phyloP scores from a whole-genome alignment of 371 early-diverging fungal genomes.

The Lichtheimia hyalospora region DNA sequence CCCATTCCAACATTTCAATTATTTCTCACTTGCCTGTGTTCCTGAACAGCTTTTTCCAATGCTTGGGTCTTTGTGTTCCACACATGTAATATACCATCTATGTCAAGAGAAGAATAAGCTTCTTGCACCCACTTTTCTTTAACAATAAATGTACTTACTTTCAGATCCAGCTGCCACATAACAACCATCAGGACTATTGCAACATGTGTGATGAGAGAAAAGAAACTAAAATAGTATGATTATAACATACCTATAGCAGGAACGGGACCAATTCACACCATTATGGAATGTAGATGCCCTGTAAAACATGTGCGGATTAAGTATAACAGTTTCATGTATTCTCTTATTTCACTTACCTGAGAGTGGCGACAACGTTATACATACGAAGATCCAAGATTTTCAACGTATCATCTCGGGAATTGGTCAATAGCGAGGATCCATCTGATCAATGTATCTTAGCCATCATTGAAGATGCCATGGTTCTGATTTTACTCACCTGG shows the following conservation, averaged over 20 bases:
- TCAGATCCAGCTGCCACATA: conserved; percentile 82
- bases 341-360: conserved; percentile 57
- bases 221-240: not conserved
- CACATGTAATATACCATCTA: conserved; percentile 73
- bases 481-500: conserved; percentile 47
- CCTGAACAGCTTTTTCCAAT: conserved; percentile 47
- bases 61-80: conserved; percentile 69
- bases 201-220: not conserved
- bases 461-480: not conserved
- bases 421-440: conserved; percentile 76
- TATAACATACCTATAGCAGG: conserved; percentile 2
- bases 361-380: conserved; percentile 70
- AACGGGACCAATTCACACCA: conserved; percentile 75
- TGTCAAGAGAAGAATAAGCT: not conserved
- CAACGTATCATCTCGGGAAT: conserved; percentile 91
- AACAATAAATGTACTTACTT: conserved; percentile 33
- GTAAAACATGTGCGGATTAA: conserved; percentile 11
- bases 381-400: conserved; percentile 81
- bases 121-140: not conserved
- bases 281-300: conserved; percentile 79
- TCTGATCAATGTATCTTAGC: conserved; percentile 38
- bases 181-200: conserved; percentile 78
- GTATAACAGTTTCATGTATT: too few relatives aligned
- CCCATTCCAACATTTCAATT: not conserved
- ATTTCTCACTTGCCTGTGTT: conserved; percentile 47